phyloP scores from a whole-genome alignment of 179 eudicot genomes.

The Camellia oleifera region DNA sequence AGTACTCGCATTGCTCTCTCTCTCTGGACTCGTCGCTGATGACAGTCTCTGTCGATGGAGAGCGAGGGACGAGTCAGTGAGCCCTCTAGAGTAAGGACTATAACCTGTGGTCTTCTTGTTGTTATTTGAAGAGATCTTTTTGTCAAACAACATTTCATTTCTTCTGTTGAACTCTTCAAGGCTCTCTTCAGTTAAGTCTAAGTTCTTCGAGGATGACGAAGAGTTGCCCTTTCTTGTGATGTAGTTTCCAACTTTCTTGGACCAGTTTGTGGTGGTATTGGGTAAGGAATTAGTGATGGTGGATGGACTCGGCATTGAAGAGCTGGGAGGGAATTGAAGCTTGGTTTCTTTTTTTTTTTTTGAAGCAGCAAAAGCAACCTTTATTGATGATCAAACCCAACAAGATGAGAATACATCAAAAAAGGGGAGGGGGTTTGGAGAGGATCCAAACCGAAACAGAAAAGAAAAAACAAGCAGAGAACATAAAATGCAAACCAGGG shows the following conservation, averaged over 20 bases:
- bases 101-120: not conserved
- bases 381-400: no score
- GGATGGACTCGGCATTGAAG: conserved; percentile 6
- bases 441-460: no score
- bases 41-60: not conserved
- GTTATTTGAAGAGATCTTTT: not conserved
- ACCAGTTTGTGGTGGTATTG: not conserved
- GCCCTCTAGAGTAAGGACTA: conserved; percentile 29
- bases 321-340: not conserved
- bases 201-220: not conserved
- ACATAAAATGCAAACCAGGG: no score
- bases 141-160: not conserved
- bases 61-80: conserved; percentile 18
- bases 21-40: not conserved
- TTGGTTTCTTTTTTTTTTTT: not conserved
- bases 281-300: not conserved
- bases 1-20: not conserved
- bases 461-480: no score
- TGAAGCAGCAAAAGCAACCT: no score
- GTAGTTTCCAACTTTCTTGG: conserved; percentile 1
- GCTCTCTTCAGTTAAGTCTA: conserved; percentile 17
- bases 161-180: conserved; percentile 14
- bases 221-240: not conserved
- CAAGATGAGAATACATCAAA: no score
- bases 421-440: no score